These are phyloP conservation scores for Colletotrichum sojae DNA, from an alignment of 2,329 filamentous ascomycete genomes.

Conservation along the genomic window DNA sequence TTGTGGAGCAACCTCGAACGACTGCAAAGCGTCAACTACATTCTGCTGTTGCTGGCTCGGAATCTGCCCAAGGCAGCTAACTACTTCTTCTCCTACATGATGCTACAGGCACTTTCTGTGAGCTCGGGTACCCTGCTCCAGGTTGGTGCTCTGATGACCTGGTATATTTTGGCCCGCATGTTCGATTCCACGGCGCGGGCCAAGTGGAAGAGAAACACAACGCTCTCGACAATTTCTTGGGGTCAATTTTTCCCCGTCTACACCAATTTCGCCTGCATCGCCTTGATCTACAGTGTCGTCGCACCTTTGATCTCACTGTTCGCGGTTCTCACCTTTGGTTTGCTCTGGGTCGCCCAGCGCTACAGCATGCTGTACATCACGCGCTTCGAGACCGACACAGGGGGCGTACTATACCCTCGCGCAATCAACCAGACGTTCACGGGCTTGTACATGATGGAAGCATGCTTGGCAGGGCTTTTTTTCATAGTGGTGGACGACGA, in stretches of 20 bases:
- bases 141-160: conserved; percentile 81
- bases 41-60: conserved; percentile 79
- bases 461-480: conserved; percentile 91
- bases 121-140: conserved; percentile 92
- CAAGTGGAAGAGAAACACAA: conserved; percentile 90
- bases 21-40: conserved; percentile 70
- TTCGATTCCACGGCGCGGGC: conserved; percentile 84
- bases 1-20: conserved; percentile 67
- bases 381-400: conserved; percentile 90
- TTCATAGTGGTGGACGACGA: conserved; percentile 80
- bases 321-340: conserved; percentile 89
- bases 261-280: conserved; percentile 96
- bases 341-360: conserved; percentile 96
- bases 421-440: conserved; percentile 97
- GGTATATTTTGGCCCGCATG: conserved; percentile 85
- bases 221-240: conserved; percentile 85
- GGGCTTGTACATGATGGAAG: conserved; percentile 93
- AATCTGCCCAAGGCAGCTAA: conserved; percentile 91
- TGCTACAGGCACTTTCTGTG: conserved; percentile 91
- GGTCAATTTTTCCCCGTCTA: conserved; percentile 96
- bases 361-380: conserved; percentile 97
- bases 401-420: conserved; percentile 89
- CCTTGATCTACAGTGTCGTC: conserved; percentile 88
- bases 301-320: conserved; percentile 93
- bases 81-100: conserved; percentile 99